Percentiles rank a stretch among this genome's conserved stretches.
phyloP scores from a whole-genome alignment of 2,329 filamentous ascomycete genomes.

The Diplocarpon rosae region DNA sequence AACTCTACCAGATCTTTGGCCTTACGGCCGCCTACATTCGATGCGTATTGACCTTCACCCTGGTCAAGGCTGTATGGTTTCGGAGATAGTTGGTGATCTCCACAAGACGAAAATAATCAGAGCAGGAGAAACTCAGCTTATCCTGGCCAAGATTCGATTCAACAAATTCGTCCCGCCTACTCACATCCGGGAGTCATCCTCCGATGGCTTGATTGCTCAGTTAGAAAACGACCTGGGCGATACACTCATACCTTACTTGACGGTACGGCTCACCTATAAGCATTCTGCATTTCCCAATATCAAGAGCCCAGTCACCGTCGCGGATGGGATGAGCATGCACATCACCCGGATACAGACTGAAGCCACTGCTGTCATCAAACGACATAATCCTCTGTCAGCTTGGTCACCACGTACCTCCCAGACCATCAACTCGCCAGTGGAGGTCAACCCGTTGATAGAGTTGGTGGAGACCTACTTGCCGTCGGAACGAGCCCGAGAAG shows the following conservation, averaged over 20 bases:
- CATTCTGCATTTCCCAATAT: conserved; percentile 43
- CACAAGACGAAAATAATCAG: conserved; percentile 16
- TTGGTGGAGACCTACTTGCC: conserved; percentile 21
- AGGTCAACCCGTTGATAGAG: conserved; percentile 15
- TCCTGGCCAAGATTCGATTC: conserved; percentile 23
- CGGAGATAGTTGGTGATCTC: conserved; percentile 23
- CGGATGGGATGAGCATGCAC: conserved; percentile 30
- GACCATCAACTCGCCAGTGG: conserved; percentile 23
- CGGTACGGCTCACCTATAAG: conserved; percentile 40
- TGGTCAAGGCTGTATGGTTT: conserved; percentile 18
- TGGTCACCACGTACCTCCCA: conserved; percentile 38
- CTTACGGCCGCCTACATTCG: conserved; percentile 23
- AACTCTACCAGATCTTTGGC: conserved; percentile 10
- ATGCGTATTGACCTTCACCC: conserved; percentile 22
- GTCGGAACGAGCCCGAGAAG: conserved; percentile 14
- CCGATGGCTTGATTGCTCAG: conserved; percentile 47
- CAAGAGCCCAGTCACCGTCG: conserved; percentile 5
- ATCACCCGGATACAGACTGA: conserved; percentile 43
- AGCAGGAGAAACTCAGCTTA: conserved; percentile 21
- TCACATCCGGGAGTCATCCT: conserved; percentile 30
- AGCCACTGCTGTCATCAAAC: conserved; percentile 39
- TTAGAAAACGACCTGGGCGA: conserved; percentile 45
- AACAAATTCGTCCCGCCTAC: conserved; percentile 9
- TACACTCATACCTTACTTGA: conserved; percentile 37
- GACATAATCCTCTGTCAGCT: conserved; percentile 36